Percentiles rank a stretch among this genome's conserved stretches.
These are phyloP conservation scores for Mucor piriformis DNA, from an alignment of 371 early-diverging fungal genomes.

Conservation along the genomic window DNA sequence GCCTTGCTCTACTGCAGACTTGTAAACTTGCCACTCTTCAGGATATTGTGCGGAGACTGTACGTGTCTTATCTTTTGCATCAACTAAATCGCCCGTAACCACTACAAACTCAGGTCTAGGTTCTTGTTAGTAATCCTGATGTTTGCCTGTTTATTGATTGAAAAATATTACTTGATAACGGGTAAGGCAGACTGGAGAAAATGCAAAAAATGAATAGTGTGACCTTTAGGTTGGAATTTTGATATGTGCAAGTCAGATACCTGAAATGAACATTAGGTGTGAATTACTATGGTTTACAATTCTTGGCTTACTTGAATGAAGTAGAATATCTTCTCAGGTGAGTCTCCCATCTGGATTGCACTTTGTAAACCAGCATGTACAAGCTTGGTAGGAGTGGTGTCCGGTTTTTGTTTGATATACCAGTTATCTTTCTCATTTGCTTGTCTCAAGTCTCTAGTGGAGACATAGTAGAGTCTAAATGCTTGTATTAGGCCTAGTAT, in stretches of 20 bases:
- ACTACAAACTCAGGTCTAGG: conserved; percentile 66
- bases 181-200: conserved; percentile 74
- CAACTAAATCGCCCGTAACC: conserved; percentile 84
- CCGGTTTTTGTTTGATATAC: conserved; percentile 3
- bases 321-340: conserved; percentile 57
- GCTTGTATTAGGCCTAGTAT: conserved; percentile 4
- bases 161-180: conserved; percentile 42
- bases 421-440: conserved; percentile 20
- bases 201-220: conserved; percentile 73
- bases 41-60: conserved; percentile 73
- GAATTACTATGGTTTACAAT: background rate
- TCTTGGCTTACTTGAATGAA: conserved; percentile 59
- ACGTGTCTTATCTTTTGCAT: conserved; percentile 74
- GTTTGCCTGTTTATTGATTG: background rate
- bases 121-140: background rate
- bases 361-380: background rate
- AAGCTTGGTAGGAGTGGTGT: background rate
- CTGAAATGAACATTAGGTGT: conserved; percentile 25
- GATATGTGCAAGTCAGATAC: conserved; percentile 89
- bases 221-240: conserved; percentile 65
- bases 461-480: conserved; percentile 10
- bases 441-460: conserved; percentile 20
- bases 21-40: conserved; percentile 86
- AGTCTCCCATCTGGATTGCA: conserved; percentile 35
- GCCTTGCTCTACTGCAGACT: conserved; percentile 59